A percentile compares a stretch with the other conserved stretches of the same genome.
phyloP scores from a whole-genome alignment of 73 alveolate genomes.

The Paramecium pentaurelia region DNA sequence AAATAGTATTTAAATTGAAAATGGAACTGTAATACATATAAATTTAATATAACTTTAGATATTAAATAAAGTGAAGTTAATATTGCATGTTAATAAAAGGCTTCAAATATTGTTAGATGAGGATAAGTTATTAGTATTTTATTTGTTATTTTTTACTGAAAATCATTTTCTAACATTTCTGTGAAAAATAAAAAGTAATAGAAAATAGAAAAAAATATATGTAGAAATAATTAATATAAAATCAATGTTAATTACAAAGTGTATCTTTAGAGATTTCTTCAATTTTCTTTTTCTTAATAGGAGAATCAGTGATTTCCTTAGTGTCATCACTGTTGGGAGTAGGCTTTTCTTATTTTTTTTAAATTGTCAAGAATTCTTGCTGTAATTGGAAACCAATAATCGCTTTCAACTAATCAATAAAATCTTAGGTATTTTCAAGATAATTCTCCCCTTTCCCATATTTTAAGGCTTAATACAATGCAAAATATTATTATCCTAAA shows the following conservation, averaged over 20 bases:
- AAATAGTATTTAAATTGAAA: neutral
- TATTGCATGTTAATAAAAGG: too few relatives aligned
- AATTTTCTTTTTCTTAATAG: neutral
- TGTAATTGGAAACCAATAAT: neutral
- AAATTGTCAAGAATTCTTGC: neutral
- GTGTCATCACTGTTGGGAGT: constrained; percentile 14
- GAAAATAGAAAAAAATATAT: neutral
- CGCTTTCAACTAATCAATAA: neutral
- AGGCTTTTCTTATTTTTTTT: neutral
- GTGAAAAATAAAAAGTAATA: neutral
- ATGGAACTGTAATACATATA: neutral
- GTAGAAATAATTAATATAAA: neutral
- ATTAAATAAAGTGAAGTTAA: neutral
- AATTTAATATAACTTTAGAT: too few relatives aligned
- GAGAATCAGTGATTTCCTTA: constrained; percentile 4
- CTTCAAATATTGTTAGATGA: neutral
- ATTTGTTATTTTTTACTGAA: neutral
- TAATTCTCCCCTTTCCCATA: neutral
- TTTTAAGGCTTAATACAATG: neutral
- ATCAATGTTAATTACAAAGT: constrained; percentile 1
- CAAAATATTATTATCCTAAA: neutral
- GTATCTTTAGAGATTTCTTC: constrained; percentile 17
- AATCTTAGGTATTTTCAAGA: neutral
- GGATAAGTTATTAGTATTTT: neutral
- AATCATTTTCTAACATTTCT: neutral